Base-by-base conservation (phyloP, 2,329 filamentous ascomycete genomes). In the Aspergillus thermomutatus region DNA sequence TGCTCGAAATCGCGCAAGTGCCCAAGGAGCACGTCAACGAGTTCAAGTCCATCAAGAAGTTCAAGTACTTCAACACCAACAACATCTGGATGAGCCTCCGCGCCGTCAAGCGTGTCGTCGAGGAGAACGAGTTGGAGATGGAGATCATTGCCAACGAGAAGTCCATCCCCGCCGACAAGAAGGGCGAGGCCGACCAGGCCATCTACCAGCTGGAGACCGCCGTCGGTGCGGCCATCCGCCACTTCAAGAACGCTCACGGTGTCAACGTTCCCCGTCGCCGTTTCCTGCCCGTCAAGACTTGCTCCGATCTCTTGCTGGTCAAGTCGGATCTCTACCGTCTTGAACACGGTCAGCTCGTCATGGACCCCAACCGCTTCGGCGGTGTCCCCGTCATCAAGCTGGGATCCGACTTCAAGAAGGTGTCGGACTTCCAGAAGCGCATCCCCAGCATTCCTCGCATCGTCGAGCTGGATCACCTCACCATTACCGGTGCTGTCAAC, bases 21-120 rank as follows among this genome's bases (percentile, higher is more conserved):
- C 94, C 94, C 79, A 99, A 97, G 87, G 91, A 99, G 83, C 94
- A 99, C 80, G 91, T 94, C 77, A 97, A 99, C 81, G 94, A 99
- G 82, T 99, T 99, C 91, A 99, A 99, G 88, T 97, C 92, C 50
- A 99, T 99, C 85, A 99, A 99, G 89, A 99, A 99, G 86, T 99
- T 99, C 89, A 97, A 96, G 86, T 99, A 99, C 87, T 99, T 99
- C 89, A 99, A 99, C 87, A 99, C 94, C 79, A 99, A 99, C 90
- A 99, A 99, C 86, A 97, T 99, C 80, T 99, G 94, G 94, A 90
- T 99, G 84, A 96, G 96, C 82, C 85, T 97, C 69, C 88, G 91
- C 75, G 94, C 94, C 67, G 90, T 99, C 80, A 97, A 97, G 89
- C 92, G 94, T 60, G 92, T 99, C 54, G 94, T 99, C 7, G 94